These are phyloP conservation scores for Aspergillus texensis DNA, from an alignment of 2,329 filamentous ascomycete genomes.

Conservation along the genomic window DNA sequence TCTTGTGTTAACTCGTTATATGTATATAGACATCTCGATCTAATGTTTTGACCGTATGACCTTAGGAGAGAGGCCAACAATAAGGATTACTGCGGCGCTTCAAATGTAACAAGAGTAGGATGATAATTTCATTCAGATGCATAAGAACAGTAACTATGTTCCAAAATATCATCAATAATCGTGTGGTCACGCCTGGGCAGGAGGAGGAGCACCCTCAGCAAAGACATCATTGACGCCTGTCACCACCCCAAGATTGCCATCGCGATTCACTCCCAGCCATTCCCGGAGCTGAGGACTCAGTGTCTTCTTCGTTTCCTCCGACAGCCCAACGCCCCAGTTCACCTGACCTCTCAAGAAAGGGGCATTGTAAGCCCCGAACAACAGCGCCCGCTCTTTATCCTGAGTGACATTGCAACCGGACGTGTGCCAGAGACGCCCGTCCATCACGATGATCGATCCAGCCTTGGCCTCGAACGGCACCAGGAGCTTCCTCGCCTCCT, in stretches of 20 bases:
- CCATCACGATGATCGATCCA: conserved; percentile 6
- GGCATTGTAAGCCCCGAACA: conserved; percentile 2
- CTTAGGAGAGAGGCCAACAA: neutral
- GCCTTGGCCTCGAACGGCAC: conserved; percentile 9
- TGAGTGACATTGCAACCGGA: conserved; percentile 1
- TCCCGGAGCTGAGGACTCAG: conserved; percentile 1
- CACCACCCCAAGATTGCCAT: neutral
- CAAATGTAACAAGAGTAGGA: neutral
- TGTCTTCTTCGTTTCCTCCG: neutral
- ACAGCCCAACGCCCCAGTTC: conserved; percentile 5
- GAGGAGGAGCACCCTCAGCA: neutral
- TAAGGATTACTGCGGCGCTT: neutral
- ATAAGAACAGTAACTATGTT: neutral
- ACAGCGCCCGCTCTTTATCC: conserved; percentile 7
- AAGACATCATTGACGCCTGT: conserved; percentile 1
- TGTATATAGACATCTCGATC: no score
- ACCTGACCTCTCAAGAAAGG: conserved; percentile 1
- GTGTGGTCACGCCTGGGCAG: neutral
- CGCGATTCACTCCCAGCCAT: neutral
- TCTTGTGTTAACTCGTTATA: neutral
- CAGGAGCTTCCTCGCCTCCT: neutral
- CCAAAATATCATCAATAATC: neutral
- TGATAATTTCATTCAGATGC: neutral
- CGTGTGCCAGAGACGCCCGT: conserved; percentile 6
- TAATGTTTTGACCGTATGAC: neutral